Percentiles rank a stretch among this genome's conserved stretches.
Conservation (phyloP, 768 basidiomycete species). For the Pisolithus microcarpus region DNA sequence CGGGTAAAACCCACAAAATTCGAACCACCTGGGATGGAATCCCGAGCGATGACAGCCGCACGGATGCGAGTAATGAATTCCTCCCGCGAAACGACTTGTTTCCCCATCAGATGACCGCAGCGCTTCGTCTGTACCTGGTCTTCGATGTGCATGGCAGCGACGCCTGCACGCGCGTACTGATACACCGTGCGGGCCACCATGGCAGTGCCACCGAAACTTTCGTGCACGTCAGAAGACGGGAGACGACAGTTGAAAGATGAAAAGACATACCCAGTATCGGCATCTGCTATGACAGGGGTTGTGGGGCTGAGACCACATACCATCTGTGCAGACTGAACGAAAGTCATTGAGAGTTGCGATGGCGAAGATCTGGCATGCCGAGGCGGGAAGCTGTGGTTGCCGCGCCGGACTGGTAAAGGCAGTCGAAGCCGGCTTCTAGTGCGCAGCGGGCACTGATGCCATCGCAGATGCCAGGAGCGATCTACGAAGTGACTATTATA, state of each 20-base stretch:
- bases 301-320: slow-evolving; percentile 59
- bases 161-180: slow-evolving; percentile 62
- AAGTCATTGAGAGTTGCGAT: slow-evolving; percentile 75
- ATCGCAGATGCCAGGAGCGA: slow-evolving; percentile 75
- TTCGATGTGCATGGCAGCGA: slow-evolving; percentile 73
- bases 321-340: slow-evolving; percentile 65
- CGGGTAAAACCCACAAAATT: slow-evolving; percentile 49
- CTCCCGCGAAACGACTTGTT: slow-evolving; percentile 75
- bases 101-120: slow-evolving; percentile 74
- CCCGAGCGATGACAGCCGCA: slow-evolving; percentile 70
- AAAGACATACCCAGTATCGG: slow-evolving; percentile 59
- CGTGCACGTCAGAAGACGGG: slow-evolving; percentile 20
- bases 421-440: slow-evolving; percentile 70
- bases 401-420: slow-evolving; percentile 75
- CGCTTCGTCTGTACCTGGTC: slow-evolving; percentile 79
- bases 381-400: slow-evolving; percentile 75
- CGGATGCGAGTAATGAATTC: slow-evolving; percentile 70
- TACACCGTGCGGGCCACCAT: slow-evolving; percentile 71
- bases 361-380: slow-evolving; percentile 71
- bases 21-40: slow-evolving; percentile 65
- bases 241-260: too few species aligned
- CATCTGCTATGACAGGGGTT: slow-evolving; percentile 70
- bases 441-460: slow-evolving; percentile 77
- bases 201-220: slow-evolving; percentile 61
- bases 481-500: too few species aligned